Evolutionary conservation across 495 filamentous ascomycete species (phyloP), one percentile per base, ranked within the genome.

Genomic region (Trichoderma virens): DNA sequence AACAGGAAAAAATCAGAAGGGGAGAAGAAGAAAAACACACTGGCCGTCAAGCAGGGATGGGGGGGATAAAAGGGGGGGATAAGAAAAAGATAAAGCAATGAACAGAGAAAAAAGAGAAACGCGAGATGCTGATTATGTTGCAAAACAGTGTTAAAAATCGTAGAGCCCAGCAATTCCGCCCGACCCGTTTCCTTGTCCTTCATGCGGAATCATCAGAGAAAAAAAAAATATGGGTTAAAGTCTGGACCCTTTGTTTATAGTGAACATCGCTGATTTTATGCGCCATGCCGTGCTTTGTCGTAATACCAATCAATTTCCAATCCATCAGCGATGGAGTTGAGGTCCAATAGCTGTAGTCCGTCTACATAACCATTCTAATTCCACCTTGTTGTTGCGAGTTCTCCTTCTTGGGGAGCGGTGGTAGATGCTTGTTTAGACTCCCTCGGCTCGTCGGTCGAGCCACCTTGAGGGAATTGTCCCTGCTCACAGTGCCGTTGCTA

Each of bases 391-490:
- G 18, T 23, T 39, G 25, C 6, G 61, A 20, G 13, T 43, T 59
- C 43, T 64, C 30, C 62, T 34, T 28, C 62, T 45, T 35, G 31
- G 63, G 63, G 18, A 65, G 56, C n/a, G 63, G 32, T 30, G 63
- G 63, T 8, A 65, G 35, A 16, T 13, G 2, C 63, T 65, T 65
- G 35, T 65, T 60, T 3, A 65, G 54, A 38, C 47, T 60, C 9
- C 59, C 63, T 27, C 27, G 39, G 63, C 63, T 65, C 2, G 31
- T 13, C 25, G 34, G 61, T 30, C 51, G 51, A 51, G 61, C 68
- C 27, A 65, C 38, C 38, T 67, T 69, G 25, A 70, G 41, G 23
- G 65, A 69, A 35, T 59, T 67, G 25, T 65, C 51, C 23, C 62
- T 45, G 16, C 64, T 66, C 6, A 63, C 47, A 41, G 66, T 67